phyloP scores from a whole-genome alignment of 345 rosid genomes.

The Arabidopsis arenosa region DNA sequence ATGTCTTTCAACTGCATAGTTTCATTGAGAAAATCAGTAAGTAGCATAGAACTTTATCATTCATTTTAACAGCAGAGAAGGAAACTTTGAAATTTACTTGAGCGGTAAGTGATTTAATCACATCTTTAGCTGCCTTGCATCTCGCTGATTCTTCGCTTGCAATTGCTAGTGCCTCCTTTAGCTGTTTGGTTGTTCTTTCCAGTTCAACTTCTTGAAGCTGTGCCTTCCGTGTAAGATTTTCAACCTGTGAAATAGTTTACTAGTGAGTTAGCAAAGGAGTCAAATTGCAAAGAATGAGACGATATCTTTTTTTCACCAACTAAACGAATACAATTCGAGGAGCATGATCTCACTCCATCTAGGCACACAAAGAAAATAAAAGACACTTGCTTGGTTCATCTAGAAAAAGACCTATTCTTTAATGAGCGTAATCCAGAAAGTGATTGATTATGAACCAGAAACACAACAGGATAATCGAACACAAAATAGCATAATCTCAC shows the following conservation, averaged over 20 bases:
- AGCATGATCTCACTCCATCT: slow-evolving; percentile 14
- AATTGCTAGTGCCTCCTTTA: slow-evolving; percentile 83
- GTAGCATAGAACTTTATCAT: neutral
- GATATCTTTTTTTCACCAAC: neutral
- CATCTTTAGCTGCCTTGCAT: slow-evolving; percentile 99
- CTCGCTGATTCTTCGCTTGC: slow-evolving; percentile 93
- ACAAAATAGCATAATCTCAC: slow-evolving; percentile 9
- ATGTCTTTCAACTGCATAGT: slow-evolving; percentile 71
- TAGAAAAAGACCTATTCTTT: neutral
- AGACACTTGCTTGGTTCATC: neutral
- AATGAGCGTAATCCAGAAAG: slow-evolving; percentile 1
- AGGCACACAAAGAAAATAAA: neutral
- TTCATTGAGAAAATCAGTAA: slow-evolving; percentile 23
- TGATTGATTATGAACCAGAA: neutral
- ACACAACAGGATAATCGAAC: neutral
- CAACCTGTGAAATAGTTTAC: slow-evolving; percentile 65
- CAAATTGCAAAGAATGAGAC: slow-evolving; percentile 4
- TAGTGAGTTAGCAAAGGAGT: slow-evolving; percentile 8
- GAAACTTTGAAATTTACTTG: slow-evolving; percentile 58
- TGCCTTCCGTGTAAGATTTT: slow-evolving; percentile 81
- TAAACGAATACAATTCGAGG: neutral
- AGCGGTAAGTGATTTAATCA: slow-evolving; percentile 94
- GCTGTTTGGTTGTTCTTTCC: slow-evolving; percentile 85
- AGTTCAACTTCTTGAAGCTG: slow-evolving; percentile 90
- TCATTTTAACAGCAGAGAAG: neutral